Conservation (phyloP, 2,329 filamentous ascomycete genomes). For the Aureobasidium lini region DNA sequence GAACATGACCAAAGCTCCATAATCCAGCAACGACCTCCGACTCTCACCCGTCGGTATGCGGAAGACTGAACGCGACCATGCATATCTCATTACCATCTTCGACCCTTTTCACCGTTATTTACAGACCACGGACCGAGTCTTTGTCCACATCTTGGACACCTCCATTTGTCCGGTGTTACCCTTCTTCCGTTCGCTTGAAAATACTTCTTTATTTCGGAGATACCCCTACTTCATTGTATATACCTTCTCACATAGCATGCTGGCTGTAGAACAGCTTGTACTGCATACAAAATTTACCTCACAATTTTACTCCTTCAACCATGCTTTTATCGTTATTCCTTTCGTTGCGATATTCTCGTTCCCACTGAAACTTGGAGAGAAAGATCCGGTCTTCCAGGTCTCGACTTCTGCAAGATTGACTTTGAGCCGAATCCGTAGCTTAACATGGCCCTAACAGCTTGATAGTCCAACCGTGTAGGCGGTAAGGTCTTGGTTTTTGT, state of each 20-base stretch:
- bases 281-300: neutral
- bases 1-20: neutral
- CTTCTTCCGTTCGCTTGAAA: neutral
- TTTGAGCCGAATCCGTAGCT: neutral
- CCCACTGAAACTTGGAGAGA: neutral
- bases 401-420: neutral
- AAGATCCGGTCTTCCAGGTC: neutral
- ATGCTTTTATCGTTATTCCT: neutral
- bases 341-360: neutral
- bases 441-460: neutral
- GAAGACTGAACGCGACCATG: constrained; percentile 11
- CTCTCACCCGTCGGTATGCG: neutral
- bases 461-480: neutral
- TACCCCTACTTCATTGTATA: constrained; percentile 10
- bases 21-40: neutral
- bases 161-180: neutral
- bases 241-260: neutral
- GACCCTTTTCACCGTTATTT: neutral
- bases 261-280: constrained; percentile 5
- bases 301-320: neutral
- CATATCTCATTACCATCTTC: neutral
- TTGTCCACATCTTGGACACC: neutral
- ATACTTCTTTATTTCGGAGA: constrained; percentile 6
- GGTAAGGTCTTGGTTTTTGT: neutral
- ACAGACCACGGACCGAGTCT: neutral